Evolutionary conservation across 306 rosid species (phyloP), one percentile per base, ranked within the genome.

Genomic region (Pueraria montana): DNA sequence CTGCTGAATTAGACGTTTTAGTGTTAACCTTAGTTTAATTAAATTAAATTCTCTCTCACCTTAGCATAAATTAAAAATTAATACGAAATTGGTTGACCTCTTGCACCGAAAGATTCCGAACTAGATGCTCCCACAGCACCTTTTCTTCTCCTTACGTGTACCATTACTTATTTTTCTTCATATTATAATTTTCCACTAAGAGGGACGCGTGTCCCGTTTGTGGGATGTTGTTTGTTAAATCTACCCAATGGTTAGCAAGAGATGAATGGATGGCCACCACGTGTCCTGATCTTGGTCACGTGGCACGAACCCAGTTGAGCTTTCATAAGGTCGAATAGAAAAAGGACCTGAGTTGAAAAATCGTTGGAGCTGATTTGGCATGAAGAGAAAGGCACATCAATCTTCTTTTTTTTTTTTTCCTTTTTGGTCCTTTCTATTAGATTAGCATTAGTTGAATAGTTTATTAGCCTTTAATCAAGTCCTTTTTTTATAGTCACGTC

Each of bases 141-240:
- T 61, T 80, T 84, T 82, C 59, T 45, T 16, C 12, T 9, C 61
- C 73, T 58, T 68, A 67, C 84, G 82, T 68, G 82, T 68, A 20
- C 83, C 88, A 73, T 52, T 59, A 18, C 11, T 2, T 3, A 0
- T 43, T 78, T 66, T 26, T 30, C 50, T 46, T 23, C n/a, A 10
- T 17, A 46, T 78, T 55, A 38, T 42, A 23, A 74, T 42, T 58
- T 12, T 2, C 27, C 76, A 52, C 21, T 18, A 2, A 13, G 3
- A 11, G 20, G 80, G 72, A 83, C 80, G 73, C 79, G 88, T 86
- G 90, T 88, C 91, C 4, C 4, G 12, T 30, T 16, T 1, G 0
- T 24, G 74, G 58, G 30, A 23, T 11, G 53, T 0, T 3, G 27
- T 30, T 58, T 30, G 72, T 59, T 80, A 72, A 48, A 62, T 21